phyloP scores from a whole-genome alignment of 1,139 yeast species.

The Kluyveromyces marxianus region DNA sequence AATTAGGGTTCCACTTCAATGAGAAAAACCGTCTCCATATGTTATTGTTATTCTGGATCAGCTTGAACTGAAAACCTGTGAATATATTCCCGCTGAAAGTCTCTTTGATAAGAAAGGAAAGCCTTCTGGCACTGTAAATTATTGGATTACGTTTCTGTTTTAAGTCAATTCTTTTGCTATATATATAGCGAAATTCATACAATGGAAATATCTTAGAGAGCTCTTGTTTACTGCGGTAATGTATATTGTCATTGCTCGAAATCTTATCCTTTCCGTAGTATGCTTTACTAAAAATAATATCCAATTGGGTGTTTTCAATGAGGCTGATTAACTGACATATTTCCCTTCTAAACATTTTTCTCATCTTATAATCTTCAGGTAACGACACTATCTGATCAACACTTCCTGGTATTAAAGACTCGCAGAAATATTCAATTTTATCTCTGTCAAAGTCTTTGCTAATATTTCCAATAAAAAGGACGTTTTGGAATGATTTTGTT shows the following conservation, averaged over 20 bases:
- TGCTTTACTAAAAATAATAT: constrained; percentile 11
- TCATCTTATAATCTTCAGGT: constrained; percentile 34
- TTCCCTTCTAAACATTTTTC: constrained; percentile 24
- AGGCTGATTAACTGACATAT: constrained; percentile 33
- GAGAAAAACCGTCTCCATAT: not conserved
- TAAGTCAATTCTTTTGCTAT: not conserved
- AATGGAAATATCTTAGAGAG: not conserved
- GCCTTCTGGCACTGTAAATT: not conserved
- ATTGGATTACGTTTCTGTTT: not conserved
- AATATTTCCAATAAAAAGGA: constrained; percentile 44
- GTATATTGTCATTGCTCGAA: not conserved
- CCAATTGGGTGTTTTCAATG: constrained; percentile 36
- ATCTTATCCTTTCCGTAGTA: not conserved
- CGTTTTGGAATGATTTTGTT: constrained; percentile 30
- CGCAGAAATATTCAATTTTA: constrained; percentile 28
- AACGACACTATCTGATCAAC: constrained; percentile 46
- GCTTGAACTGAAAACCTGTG: constrained; percentile 4
- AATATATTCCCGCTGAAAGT: constrained; percentile 7
- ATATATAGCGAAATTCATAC: not conserved
- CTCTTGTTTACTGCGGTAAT: not conserved
- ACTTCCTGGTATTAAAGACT: constrained; percentile 18
- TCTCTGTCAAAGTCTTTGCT: constrained; percentile 34
- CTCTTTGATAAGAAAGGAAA: not conserved
- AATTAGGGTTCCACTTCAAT: not conserved
- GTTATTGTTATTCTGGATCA: not conserved